These are phyloP conservation scores for Incumbomyces lentus DNA, from an alignment of 2,329 filamentous ascomycete genomes.

Conservation along the genomic window DNA sequence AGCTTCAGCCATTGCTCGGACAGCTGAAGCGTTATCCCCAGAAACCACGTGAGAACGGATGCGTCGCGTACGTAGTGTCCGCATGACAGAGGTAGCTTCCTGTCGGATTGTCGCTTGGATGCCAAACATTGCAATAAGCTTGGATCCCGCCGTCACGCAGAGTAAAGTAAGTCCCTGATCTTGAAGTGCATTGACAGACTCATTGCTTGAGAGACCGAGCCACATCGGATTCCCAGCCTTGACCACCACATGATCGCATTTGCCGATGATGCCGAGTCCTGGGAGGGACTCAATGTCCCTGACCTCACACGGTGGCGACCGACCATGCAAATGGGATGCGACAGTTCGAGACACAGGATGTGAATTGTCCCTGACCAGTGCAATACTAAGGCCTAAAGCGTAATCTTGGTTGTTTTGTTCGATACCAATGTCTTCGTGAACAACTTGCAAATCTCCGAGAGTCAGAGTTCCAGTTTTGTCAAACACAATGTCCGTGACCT, in stretches of 20 bases:
- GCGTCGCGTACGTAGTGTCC: conserved; percentile 37
- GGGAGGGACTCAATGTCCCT: conserved; percentile 20
- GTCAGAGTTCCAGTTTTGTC: conserved; percentile 77
- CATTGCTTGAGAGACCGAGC: conserved; percentile 27
- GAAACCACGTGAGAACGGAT: conserved; percentile 47
- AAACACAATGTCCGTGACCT: conserved; percentile 59
- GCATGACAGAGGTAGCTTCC: conserved; percentile 43
- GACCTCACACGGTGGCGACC: conserved; percentile 14
- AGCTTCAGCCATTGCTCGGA: conserved; percentile 36
- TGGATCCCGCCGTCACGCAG: conserved; percentile 43
- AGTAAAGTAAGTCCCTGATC: conserved; percentile 41
- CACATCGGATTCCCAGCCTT: conserved; percentile 23
- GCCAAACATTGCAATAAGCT: conserved; percentile 39
- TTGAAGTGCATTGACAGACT: conserved; percentile 27
- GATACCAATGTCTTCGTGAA: conserved; percentile 33
- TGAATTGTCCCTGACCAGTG: conserved; percentile 24
- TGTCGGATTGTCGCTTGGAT: conserved; percentile 39
- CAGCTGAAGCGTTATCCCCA: conserved; percentile 44
- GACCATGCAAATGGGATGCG: conserved; percentile 29
- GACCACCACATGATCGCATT: conserved; percentile 9
- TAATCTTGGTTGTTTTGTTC: conserved; percentile 34
- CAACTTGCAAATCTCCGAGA: conserved; percentile 39
- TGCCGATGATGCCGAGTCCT: conserved; percentile 22
- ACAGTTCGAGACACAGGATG: conserved; percentile 47
- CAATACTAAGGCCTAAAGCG: not conserved